Conservation (phyloP, 345 rosid genomes). For the Pistacia atlantica region DNA sequence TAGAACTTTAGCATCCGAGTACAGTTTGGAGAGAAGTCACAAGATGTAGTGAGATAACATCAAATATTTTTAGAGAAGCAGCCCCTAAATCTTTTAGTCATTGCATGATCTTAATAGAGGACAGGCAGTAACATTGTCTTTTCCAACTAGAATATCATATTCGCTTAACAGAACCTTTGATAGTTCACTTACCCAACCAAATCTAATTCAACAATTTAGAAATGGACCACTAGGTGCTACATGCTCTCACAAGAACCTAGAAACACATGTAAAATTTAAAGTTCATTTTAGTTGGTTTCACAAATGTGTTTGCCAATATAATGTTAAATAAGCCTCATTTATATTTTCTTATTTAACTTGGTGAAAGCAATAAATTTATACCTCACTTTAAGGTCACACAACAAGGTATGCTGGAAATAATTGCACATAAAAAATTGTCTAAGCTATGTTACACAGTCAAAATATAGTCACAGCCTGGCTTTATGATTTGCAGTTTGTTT, state of each 20-base stretch:
- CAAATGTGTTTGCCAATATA: neutral
- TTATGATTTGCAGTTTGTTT: neutral
- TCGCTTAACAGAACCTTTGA: neutral
- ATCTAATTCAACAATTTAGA: neutral
- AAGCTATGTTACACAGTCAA: neutral
- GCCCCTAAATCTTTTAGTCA: neutral
- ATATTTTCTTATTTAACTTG: neutral
- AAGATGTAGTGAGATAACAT: neutral
- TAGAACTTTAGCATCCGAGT: neutral
- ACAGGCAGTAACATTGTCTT: too few relatives aligned
- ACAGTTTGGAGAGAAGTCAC: neutral
- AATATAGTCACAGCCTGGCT: neutral
- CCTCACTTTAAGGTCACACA: neutral
- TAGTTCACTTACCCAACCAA: neutral
- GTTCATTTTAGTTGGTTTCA: neutral
- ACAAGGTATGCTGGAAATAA: neutral
- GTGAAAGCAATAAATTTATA: neutral
- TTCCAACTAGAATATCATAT: too few relatives aligned
- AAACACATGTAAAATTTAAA: neutral
- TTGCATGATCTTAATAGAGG: neutral
- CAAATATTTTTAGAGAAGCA: conserved; percentile 5
- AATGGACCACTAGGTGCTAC: neutral
- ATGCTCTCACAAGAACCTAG: neutral
- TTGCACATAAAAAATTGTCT: neutral
- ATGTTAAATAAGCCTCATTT: neutral